phyloP scores from a whole-genome alignment of 2,329 filamentous ascomycete species.

The Dactylellina cionopaga region DNA sequence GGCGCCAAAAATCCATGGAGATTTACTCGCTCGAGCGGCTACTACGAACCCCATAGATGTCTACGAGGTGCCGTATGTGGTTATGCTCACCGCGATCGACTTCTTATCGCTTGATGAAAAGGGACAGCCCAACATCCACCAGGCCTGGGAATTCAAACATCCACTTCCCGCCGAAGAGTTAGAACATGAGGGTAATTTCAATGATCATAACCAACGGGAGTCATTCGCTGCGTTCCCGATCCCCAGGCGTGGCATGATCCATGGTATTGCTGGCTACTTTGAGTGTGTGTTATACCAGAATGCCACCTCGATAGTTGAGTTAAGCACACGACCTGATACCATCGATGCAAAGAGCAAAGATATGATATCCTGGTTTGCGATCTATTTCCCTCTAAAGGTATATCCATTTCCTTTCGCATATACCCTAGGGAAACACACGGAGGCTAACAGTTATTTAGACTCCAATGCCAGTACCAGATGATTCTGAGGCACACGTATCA shows the following conservation, averaged over 20 bases:
- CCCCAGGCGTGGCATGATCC: conserved; percentile 80
- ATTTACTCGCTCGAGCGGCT: conserved; percentile 72
- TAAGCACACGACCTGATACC: conserved; percentile 90
- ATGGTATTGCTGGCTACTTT: conserved; percentile 93
- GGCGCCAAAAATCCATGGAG: conserved; percentile 83
- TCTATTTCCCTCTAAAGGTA: conserved; percentile 96
- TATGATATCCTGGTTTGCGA: conserved; percentile 99
- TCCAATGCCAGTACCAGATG: conserved; percentile 84
- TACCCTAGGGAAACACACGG: no score
- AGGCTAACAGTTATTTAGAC: conserved; percentile 67
- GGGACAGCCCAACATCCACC: conserved; percentile 73
- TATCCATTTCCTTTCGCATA: no score
- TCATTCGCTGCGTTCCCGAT: conserved; percentile 82
- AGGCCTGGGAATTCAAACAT: conserved; percentile 82
- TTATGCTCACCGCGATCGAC: conserved; percentile 89
- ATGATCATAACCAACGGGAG: conserved; percentile 89
- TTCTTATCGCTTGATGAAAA: conserved; percentile 74
- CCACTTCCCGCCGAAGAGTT: conserved; percentile 73
- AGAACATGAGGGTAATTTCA: conserved; percentile 76
- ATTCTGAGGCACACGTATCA: conserved; percentile 84
- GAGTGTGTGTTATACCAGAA: conserved; percentile 89
- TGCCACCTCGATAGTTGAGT: conserved; percentile 72
- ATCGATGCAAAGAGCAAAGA: conserved; percentile 93
- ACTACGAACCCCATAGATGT: conserved; percentile 66
- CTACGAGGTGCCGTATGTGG: conserved; percentile 92